These are phyloP conservation scores for Exophiala alcalophila DNA, from an alignment of 2,329 filamentous ascomycete species.

Conservation along the genomic window DNA sequence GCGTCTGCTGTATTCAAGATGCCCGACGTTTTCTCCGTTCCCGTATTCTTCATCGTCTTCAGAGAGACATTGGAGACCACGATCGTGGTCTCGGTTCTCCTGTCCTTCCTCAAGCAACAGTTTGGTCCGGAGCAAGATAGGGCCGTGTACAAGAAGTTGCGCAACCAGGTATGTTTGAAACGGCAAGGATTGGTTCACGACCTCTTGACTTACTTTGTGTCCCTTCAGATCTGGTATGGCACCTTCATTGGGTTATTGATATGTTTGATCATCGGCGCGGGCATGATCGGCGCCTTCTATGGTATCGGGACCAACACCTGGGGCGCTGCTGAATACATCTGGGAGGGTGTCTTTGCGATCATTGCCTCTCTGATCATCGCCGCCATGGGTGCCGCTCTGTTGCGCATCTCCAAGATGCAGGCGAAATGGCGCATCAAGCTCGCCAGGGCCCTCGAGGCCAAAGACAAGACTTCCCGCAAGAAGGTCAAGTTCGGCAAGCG, in stretches of 20 bases:
- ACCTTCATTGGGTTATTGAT: constrained; percentile 61
- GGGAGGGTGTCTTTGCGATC: constrained; percentile 75
- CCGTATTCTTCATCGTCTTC: constrained; percentile 89
- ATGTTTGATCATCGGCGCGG: constrained; percentile 63
- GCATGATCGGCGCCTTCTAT: constrained; percentile 72
- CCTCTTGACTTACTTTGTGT: constrained; percentile 2
- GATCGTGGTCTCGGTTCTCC: constrained; percentile 82
- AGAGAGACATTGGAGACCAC: constrained; percentile 78
- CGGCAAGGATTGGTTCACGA: not conserved
- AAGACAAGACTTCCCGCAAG: constrained; percentile 47
- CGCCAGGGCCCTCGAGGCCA: constrained; percentile 62
- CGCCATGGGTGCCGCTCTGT: constrained; percentile 72
- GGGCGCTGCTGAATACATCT: constrained; percentile 68
- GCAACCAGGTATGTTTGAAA: constrained; percentile 50
- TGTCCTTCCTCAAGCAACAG: constrained; percentile 81
- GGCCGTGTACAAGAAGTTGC: constrained; percentile 63
- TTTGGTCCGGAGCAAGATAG: constrained; percentile 64
- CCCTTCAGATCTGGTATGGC: constrained; percentile 64
- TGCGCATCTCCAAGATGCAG: constrained; percentile 78
- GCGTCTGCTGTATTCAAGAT: too few relatives aligned
- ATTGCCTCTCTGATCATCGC: constrained; percentile 77
- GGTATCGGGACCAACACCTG: constrained; percentile 65
- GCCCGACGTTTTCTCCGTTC: constrained; percentile 70
- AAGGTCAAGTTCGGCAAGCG: constrained; percentile 41
- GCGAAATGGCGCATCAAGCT: constrained; percentile 87